A percentile compares a stretch with the other conserved stretches of the same genome.
These are phyloP conservation scores for Diutina catenulata DNA, from an alignment of 1,139 yeast genomes.

Conservation along the genomic window DNA sequence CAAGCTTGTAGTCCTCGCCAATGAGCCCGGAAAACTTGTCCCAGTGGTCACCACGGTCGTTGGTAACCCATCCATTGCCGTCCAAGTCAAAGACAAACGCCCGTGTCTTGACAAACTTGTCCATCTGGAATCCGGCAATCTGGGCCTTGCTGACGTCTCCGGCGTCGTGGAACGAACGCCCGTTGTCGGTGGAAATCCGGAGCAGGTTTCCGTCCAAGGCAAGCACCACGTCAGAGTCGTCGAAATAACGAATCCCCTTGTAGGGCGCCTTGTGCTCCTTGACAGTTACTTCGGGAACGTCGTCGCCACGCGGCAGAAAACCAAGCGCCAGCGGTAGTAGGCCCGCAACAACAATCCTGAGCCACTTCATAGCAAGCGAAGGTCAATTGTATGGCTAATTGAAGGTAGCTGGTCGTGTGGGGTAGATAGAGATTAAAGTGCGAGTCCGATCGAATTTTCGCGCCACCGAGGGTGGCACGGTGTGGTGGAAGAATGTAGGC, in stretches of 20 bases:
- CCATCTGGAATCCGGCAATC: constrained; percentile 24
- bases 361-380: not conserved
- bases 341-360: not conserved
- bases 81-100: constrained; percentile 40
- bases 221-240: constrained; percentile 42
- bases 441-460: no score
- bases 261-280: not conserved
- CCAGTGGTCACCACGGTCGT: constrained; percentile 54
- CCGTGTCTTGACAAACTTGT: constrained; percentile 30
- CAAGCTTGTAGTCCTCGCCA: constrained; percentile 9
- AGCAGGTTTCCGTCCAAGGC: constrained; percentile 20
- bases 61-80: constrained; percentile 36
- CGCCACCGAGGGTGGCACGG: no score
- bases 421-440: no score
- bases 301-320: not conserved
- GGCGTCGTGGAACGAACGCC: constrained; percentile 37
- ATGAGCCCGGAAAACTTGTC: constrained; percentile 17
- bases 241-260: constrained; percentile 29
- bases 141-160: constrained; percentile 17
- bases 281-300: not conserved
- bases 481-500: no score
- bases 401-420: no score
- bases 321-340: not conserved
- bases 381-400: not conserved
- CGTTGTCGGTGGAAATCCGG: constrained; percentile 44